Evolutionary conservation across 768 basidiomycete species (phyloP), one percentile per base, ranked within the genome.

Genomic region (Sistotremastrum suecicum): DNA sequence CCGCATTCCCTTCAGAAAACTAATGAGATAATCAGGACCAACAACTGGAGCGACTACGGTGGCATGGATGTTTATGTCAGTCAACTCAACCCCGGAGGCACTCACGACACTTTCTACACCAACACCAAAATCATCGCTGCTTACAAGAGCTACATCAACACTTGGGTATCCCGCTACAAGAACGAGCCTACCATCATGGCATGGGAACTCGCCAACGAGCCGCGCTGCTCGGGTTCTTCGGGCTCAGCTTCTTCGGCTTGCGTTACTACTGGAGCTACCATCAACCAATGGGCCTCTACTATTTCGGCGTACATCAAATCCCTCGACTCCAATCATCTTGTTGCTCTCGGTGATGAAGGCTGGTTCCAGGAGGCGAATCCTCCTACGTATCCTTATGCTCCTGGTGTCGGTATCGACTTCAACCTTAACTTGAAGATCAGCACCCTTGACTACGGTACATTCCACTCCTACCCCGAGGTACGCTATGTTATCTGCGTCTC

Each of bases 381-480:
- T 12, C 48, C 54, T 7, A 55, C 52, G 5, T 57, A 57, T 37
- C 56, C 56, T 12, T 55, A 55, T 39, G 37, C 20, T 20, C 20
- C 74, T 36, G 55, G 62, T 33, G 70, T 73, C 37, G 80, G 79
- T 34, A 64, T 81, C 34, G 78, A 81, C 49, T 82, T 82, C 54
- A 64, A 35, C 33, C 40, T 48, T 20, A 50, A 56, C 40, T 59
- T 79, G 41, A 65, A 60, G n/a, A 72, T 80, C 42, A 59, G 60
- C 43, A 70, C 74, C 12, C 54, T 81, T 46, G 79, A 80, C 56
- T 82, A 77, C 53, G 79, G 78, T 6, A 82, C 80, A 8, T 72
- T 75, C 60, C 81, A 82, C 50, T 41, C 53, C 20, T 54, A 52
- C 35, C 53, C 51, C 35, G 46, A 47, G 42, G 32, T 48, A 31